Base-by-base conservation (phyloP, 2,329 filamentous ascomycete genomes). In the Phyllosticta citribraziliensis region DNA sequence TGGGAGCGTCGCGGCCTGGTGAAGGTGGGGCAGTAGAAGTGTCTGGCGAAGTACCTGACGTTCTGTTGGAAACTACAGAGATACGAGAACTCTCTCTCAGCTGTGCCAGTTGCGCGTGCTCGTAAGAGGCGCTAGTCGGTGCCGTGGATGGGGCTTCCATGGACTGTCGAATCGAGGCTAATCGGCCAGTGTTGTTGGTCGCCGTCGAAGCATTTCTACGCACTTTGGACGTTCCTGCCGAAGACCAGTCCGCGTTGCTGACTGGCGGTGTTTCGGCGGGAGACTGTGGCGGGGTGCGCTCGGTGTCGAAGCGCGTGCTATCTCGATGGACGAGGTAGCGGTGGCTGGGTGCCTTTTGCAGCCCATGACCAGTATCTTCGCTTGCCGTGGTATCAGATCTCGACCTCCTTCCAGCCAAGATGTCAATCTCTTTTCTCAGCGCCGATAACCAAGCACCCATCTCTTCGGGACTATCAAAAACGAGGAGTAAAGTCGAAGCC, bases 391-490 rank as follows among this genome's bases (percentile, higher is more conserved):
- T 64, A 24, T 73, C 71, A 11, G 69, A 65, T 59, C 67, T 70
- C 2, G 63, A 63, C 70, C 82, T 86, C 74, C 83, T 87, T 19
- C 88, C 88, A 27, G 88, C 87, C 8, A 89, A 74, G 5, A 78
- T 77, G 66, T 89, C 85, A 57, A 93, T 91, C 68, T 89, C 85
- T 60, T 80, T 80, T 50, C 89, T 82, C 30, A 93, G 75, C 0
- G 81, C 78, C 1, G 80, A 79, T 70, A 93, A 84, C 89, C 89
- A 94, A 52, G 78, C 75, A 63, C 91, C 86, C 87, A 93, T 89
- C 53, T 89, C 85, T 64, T 87, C 84, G 2, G 87, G 85, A 63
- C 77, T 84, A 58, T 90, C 84, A 64, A 92, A 85, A 0, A 93
- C 84, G 70, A 94, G 79, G 24, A 94, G 75, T 60, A 91, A 81